Percentiles rank a stretch among this genome's conserved stretches.
Conservation (phyloP, 306 rosid genomes). For the Lathyrus aphaca region DNA sequence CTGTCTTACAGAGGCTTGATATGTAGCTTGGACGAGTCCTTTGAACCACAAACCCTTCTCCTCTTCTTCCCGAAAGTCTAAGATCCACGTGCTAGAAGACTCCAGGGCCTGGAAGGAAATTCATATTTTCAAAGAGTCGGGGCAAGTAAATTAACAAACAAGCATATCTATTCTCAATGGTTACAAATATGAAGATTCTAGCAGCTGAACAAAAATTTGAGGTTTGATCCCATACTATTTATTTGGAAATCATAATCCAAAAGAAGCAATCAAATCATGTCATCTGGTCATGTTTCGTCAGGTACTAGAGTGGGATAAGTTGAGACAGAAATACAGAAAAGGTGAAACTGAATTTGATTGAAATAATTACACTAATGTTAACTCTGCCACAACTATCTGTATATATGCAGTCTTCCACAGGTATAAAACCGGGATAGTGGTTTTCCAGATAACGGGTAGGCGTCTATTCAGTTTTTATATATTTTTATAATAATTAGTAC, state of each 20-base stretch:
- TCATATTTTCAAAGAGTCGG: slow-evolving; percentile 13
- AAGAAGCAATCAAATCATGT: slow-evolving; percentile 33
- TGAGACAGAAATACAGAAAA: background rate
- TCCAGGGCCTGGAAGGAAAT: slow-evolving; percentile 67
- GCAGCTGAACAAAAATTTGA: slow-evolving; percentile 3
- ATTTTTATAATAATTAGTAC: no score
- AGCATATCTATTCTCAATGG: background rate
- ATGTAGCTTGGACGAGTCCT: slow-evolving; percentile 85
- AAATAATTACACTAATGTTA: background rate
- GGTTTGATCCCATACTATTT: background rate
- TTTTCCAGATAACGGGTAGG: background rate
- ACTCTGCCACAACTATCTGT: background rate
- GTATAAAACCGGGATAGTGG: background rate
- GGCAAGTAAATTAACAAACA: slow-evolving; percentile 12
- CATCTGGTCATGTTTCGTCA: slow-evolving; percentile 4
- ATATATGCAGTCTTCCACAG: background rate
- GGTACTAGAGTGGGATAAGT: background rate
- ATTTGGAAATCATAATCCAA: slow-evolving; percentile 30
- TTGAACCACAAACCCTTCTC: slow-evolving; percentile 79
- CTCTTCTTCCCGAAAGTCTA: slow-evolving; percentile 70
- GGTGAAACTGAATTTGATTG: slow-evolving; percentile 3
- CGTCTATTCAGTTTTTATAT: background rate
- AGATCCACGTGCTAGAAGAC: slow-evolving; percentile 90
- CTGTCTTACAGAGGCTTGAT: slow-evolving; percentile 88
- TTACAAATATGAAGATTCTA: background rate